Base-by-base conservation (phyloP, 345 rosid genomes). In the Arabidopsis suecica region DNA sequence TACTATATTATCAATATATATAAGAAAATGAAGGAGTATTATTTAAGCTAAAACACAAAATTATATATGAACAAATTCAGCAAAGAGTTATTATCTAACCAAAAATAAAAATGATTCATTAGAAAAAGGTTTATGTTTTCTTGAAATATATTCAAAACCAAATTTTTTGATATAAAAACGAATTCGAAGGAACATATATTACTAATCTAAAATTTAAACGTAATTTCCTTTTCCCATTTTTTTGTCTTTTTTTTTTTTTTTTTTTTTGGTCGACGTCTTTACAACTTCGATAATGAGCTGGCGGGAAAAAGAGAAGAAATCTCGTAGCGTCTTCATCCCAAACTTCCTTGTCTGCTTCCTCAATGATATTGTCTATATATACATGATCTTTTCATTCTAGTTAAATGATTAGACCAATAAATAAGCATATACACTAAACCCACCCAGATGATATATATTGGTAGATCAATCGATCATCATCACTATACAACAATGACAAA, bases 401-500 rank as follows among this genome's bases (percentile, higher is more conserved):
- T 10, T 36, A 60, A 20, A 59, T 60, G 61, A 59, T 67, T 67
- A 48, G 32, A 13, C 47, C 41, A 44, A 66, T 9, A 58, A 32
- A 45, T 28, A 28, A 28, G 22, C 22, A 20, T 20, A 44, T 44
- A 45, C 18, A 14, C 3, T 56, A 20, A 13, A 30, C 22, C 22
- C 22, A 20, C 14, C 1, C 9, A 76, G 7, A 50, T 76, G 75
- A 44, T 62, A 36, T 62, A 45, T 55, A 8, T 38, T n/a, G 37
- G 33, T 28, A 22, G 3, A 36, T 57, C 28, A 45, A 49, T 7
- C 20, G 9, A 54, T 33, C 10, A 54, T 68, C 56, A 47, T 36
- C 13, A 51, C 5, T 76, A 3, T 54, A 10, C 50, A 69, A 0
- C 60, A 56, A 76, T 75, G 80, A 37, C 71, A 16, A 63, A 55